phyloP scores from a whole-genome alignment of 139 green algal genomes.

The Chlamydomonas sp. region DNA sequence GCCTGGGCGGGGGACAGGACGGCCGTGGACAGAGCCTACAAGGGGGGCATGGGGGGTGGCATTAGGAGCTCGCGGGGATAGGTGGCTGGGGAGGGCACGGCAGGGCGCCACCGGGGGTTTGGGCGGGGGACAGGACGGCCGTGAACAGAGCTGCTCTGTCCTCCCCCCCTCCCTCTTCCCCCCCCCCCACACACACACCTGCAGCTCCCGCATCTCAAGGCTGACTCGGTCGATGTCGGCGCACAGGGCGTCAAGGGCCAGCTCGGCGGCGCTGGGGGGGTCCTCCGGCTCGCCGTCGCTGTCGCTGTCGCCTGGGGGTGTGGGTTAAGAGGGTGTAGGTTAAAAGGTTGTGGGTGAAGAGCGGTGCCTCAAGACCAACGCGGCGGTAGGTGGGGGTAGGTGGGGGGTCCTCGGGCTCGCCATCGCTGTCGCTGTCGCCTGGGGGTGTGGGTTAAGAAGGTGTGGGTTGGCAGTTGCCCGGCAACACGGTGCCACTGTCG shows the following conservation, averaged over 20 bases:
- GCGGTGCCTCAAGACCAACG: background rate
- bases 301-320: slow-evolving; percentile 25
- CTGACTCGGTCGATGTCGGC: slow-evolving; percentile 46
- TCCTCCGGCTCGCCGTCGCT: slow-evolving; percentile 17
- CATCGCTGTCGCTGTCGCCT: no score
- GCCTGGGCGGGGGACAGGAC: slow-evolving; percentile 53
- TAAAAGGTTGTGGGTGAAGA: background rate
- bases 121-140: background rate
- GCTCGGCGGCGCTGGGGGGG: slow-evolving; percentile 37
- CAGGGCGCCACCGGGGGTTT: background rate
- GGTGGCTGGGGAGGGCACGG: background rate
- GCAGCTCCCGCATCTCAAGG: slow-evolving; percentile 53
- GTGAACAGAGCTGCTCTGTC: background rate
- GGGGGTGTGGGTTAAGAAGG: no score
- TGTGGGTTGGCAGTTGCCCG: no score
- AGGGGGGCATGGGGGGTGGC: no score
- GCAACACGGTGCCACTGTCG: no score
- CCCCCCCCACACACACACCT: slow-evolving; percentile 30
- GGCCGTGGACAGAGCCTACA: slow-evolving; percentile 56
- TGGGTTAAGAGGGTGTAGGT: background rate
- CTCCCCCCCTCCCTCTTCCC: background rate
- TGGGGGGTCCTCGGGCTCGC: no score
- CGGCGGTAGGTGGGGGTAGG: no score
- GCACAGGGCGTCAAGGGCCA: slow-evolving; percentile 42
- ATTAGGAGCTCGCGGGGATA: background rate